Evolutionary conservation across 495 filamentous ascomycete genomes (phyloP).

Genomic region (Filosporella fistucella): DNA sequence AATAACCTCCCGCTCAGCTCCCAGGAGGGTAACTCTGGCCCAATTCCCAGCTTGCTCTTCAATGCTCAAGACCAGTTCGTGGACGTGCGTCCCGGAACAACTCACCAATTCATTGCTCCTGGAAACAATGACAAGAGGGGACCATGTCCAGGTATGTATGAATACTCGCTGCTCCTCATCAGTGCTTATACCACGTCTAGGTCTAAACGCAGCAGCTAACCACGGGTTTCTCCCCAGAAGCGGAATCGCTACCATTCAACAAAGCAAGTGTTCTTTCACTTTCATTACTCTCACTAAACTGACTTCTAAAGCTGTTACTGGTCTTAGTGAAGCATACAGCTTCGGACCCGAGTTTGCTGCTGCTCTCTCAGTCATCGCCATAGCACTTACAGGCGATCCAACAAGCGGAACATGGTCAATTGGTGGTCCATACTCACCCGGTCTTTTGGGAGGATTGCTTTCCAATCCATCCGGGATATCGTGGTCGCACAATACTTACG

Average conservation of each 20-base stretch:
- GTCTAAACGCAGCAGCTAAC: slow-evolving; percentile 40
- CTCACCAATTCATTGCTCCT: not conserved
- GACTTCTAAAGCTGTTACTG: not conserved
- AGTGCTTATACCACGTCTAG: too few relatives aligned
- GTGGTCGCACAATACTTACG: slow-evolving; percentile 5
- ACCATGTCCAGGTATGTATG: slow-evolving; percentile 2
- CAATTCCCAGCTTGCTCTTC: not conserved
- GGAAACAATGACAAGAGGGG: not conserved
- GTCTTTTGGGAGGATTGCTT: not conserved
- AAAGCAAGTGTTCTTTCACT: not conserved
- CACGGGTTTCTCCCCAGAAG: slow-evolving; percentile 1
- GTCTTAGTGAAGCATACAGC: slow-evolving; percentile 32
- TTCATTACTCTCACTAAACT: not conserved
- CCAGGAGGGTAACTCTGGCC: not conserved
- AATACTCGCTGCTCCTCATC: too few relatives aligned
- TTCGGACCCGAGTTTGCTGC: slow-evolving; percentile 45
- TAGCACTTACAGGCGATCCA: slow-evolving; percentile 40
- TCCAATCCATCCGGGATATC: not conserved
- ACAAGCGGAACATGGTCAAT: not conserved
- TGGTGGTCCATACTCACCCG: slow-evolving; percentile 1
- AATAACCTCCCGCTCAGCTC: not conserved
- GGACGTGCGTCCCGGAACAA: not conserved
- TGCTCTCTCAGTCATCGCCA: slow-evolving; percentile 44
- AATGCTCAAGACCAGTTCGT: not conserved
- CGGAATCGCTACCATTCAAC: not conserved